A percentile compares a stretch with the other conserved stretches of the same genome.
These are phyloP conservation scores for Colletotrichum sp. DNA, from an alignment of 2,329 filamentous ascomycete species.

Conservation along the genomic window DNA sequence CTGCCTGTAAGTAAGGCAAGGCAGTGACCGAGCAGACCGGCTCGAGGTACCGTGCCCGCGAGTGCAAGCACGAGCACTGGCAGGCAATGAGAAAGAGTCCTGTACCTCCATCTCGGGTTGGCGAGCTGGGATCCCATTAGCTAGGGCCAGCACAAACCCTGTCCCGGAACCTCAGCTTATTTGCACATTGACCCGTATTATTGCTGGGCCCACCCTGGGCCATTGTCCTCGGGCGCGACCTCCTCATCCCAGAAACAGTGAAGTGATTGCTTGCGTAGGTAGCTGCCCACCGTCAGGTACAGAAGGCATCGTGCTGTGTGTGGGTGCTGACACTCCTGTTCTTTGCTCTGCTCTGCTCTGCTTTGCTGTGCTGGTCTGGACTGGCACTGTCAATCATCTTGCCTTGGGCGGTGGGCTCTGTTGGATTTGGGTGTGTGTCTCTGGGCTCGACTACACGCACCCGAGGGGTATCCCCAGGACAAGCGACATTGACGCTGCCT, in stretches of 20 bases:
- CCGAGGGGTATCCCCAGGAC: not conserved
- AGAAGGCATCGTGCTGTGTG: not conserved
- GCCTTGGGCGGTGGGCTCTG: not conserved
- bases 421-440: not conserved
- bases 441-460: not conserved
- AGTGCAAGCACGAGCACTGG: not conserved
- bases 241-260: not conserved
- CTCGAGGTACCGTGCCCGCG: not conserved
- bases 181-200: slow-evolving; percentile 3
- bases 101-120: slow-evolving; percentile 3
- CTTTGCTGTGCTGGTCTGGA: not conserved
- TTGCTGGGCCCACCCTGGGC: slow-evolving; percentile 2
- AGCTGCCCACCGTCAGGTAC: not conserved
- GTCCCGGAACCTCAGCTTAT: slow-evolving; percentile 4
- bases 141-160: slow-evolving; percentile 5
- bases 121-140: not conserved
- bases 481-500: not conserved
- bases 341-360: not conserved
- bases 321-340: not conserved
- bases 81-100: not conserved
- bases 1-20: not conserved
- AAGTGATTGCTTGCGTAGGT: not conserved
- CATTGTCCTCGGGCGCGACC: not conserved
- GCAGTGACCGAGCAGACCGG: not conserved
- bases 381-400: not conserved